Evolutionary conservation across 2,329 filamentous ascomycete genomes (phyloP), one percentile per base, ranked within the genome.

Genomic region (Fusarium cicatricum): DNA sequence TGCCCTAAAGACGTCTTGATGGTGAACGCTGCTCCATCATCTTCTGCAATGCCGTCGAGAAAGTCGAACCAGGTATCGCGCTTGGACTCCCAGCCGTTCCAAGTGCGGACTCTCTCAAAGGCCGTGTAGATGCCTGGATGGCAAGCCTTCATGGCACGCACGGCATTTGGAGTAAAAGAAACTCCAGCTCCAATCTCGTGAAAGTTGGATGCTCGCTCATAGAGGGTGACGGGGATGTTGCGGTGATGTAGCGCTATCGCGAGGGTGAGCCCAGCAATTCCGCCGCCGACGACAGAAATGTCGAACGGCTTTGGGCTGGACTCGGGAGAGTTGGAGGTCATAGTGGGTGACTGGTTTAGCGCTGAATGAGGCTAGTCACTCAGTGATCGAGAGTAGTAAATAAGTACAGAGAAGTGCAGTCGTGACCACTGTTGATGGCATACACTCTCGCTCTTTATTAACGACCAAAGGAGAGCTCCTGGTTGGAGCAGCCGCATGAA

Each of bases 121-220:
- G 77, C 74, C 1, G 65, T 67, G 33, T 75, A 66, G 0, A 78
- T 61, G n/a, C 68, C 65, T 0, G 75, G 73, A 45, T 76, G 72
- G 8, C 80, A 68, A 12, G 69, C 45, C 6, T 54, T 58, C 72
- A 84, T 77, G 12, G 80, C 79, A 11, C 72, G 71, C 58, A 82
- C 76, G 2, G 80, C 80, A 56, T 82, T 82, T n/a, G 80, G 79
- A 8, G 75, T 78, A 61, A 83, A 79, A 3, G 78, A 81, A 21
- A 84, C 79, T 8, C 81, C 82, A 0, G 82, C 81, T 0, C 82
- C 82, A 5, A 80, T 78, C 58, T 82, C 80, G 3, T 74, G 70
- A 47, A 80, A 77, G 1, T 68, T 64, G 0, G 70, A 41, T 0
- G 79, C 74, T 6, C 78, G 75, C 62, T 84, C 82, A 60, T 81